Base-by-base conservation (phyloP, 495 filamentous ascomycete genomes). In the Penicillium mononematosum region DNA sequence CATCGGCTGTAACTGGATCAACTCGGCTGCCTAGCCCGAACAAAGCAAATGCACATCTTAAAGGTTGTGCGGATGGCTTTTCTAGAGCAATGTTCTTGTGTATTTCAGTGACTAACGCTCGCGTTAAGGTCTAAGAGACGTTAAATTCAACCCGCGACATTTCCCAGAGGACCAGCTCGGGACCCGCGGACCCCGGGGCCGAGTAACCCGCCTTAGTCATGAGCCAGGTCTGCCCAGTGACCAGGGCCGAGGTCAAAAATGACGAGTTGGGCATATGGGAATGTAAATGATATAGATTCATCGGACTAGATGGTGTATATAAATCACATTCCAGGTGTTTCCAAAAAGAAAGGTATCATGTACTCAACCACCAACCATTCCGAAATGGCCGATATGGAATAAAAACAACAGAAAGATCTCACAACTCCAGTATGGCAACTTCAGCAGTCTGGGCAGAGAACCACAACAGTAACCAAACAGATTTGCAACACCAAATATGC, bases 401-500 rank as follows among this genome's bases (percentile, higher is more conserved):
- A 45, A 32, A 34, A 53, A 14, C 24, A 41, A 17, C 10, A 45
- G 10, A 38, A 14, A 29, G 5, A 24, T 36, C 32, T 45, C 32
- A 29, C 32, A 47, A 54, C 29, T 54, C 22, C 43, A 47, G 14
- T 42, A 29, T 52, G 50, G 25, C 48, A 50, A 12, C 17, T 50
- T 51, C 34, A 38, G 24, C 34, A 45, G 31, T 45, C 24, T 29
- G 34, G 22, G 43, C 16, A 50, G 12, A 20, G 12, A 19, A 46
- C 20, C n/a, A 31, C 24, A 16, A 56, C 27, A 32, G 58, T 27
- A 58, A 29, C 27, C 47, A 41, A 60, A 25, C 39, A 39, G 56
- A 25, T 32, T 45, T 46, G 62, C 56, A 64, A 64, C 64, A 56
- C 62, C 62, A 58, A 53, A 46, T 59, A 65, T 64, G 62, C 62